phyloP scores from a whole-genome alignment of 371 early-diverging fungal species.

The Cokeromyces recurvatus region DNA sequence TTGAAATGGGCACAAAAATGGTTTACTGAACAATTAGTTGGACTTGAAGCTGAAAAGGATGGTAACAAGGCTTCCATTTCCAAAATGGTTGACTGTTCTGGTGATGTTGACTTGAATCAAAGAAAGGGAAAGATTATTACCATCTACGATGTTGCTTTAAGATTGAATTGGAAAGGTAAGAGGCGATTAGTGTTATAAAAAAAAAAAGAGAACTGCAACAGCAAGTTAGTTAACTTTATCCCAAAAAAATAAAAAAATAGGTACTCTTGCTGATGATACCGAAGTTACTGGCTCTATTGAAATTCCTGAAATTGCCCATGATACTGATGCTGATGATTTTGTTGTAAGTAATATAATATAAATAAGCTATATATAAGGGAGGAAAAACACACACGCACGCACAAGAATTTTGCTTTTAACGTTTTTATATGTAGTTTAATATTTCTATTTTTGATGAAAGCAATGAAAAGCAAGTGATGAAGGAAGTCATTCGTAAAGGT shows the following conservation, averaged over 20 bases:
- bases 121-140: constrained; percentile 86
- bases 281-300: constrained; percentile 71
- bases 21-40: constrained; percentile 53
- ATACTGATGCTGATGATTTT: constrained; percentile 76
- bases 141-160: constrained; percentile 71
- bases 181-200: too few relatives aligned
- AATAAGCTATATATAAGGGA: background rate
- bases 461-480: constrained; percentile 57
- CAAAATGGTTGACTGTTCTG: constrained; percentile 53
- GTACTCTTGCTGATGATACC: constrained; percentile 58
- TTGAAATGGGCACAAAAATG: constrained; percentile 74
- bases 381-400: too few relatives aligned
- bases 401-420: too few relatives aligned
- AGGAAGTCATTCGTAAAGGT: constrained; percentile 66
- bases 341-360: constrained; percentile 41
- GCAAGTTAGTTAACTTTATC: background rate
- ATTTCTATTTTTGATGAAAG: constrained; percentile 62
- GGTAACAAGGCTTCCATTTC: constrained; percentile 51
- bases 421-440: constrained; percentile 65
- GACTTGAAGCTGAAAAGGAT: constrained; percentile 35
- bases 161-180: constrained; percentile 74
- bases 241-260: too few relatives aligned
- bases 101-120: constrained; percentile 84
- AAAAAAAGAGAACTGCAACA: background rate
- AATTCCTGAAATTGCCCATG: constrained; percentile 92